Conservation (phyloP, 805 yeast genomes). For the Myxozyma lipomycoides region DNA sequence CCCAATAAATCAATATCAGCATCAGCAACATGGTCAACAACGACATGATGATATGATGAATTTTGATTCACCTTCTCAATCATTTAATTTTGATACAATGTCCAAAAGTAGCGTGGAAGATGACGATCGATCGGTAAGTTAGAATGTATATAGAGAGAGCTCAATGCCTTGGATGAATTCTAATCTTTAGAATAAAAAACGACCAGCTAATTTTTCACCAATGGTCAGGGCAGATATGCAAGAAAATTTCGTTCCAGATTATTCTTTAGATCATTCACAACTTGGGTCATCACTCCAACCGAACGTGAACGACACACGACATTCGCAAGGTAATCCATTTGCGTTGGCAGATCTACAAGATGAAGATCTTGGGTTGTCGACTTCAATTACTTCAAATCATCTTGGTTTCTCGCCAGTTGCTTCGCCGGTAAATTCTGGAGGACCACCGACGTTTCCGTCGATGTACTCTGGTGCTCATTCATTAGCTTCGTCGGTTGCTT, state of each 20-base stretch:
- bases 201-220: constrained; percentile 32
- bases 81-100: constrained; percentile 14
- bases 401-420: constrained; percentile 29
- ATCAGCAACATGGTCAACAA: constrained; percentile 1
- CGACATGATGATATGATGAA: background rate
- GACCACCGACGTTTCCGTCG: constrained; percentile 8
- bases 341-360: constrained; percentile 10
- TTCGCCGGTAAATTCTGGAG: constrained; percentile 11
- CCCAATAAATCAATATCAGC: background rate
- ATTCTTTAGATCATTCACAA: constrained; percentile 18
- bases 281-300: constrained; percentile 18
- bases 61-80: background rate
- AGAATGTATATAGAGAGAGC: no score
- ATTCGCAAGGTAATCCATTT: constrained; percentile 7
- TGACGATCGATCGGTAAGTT: constrained; percentile 22
- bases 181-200: constrained; percentile 17
- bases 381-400: constrained; percentile 8
- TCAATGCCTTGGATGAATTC: no score
- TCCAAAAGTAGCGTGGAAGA: constrained; percentile 13
- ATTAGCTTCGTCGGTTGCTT: constrained; percentile 25
- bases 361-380: constrained; percentile 40
- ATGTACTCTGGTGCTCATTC: constrained; percentile 15
- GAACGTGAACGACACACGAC: background rate
- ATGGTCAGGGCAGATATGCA: constrained; percentile 14
- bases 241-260: constrained; percentile 38